phyloP scores from a whole-genome alignment of 148 eudicot genomes.

The Rhododendron simsii region DNA sequence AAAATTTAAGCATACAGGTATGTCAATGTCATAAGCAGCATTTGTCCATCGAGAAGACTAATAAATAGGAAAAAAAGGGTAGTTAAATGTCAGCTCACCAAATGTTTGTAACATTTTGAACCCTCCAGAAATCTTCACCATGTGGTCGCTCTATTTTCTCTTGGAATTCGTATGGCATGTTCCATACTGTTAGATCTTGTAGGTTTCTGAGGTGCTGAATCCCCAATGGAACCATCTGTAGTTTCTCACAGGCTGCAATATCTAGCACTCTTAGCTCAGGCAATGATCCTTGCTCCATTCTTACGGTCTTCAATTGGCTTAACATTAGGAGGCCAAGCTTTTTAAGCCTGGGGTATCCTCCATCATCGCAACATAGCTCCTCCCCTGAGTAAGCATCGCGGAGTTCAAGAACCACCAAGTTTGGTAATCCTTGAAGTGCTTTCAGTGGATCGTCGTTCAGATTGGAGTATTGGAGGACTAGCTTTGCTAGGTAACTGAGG shows the following conservation, averaged over 20 bases:
- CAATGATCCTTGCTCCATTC: slow-evolving; percentile 11
- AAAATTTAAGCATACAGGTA: too few species aligned
- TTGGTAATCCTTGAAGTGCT: slow-evolving; percentile 7
- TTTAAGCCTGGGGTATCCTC: slow-evolving; percentile 10
- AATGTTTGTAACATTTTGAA: background rate
- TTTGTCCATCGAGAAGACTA: too few species aligned
- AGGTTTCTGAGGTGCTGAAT: slow-evolving; percentile 12
- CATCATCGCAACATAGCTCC: slow-evolving; percentile 1
- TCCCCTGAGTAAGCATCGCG: slow-evolving; percentile 11
- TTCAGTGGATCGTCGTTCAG: slow-evolving; percentile 3
- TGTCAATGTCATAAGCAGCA: too few species aligned
- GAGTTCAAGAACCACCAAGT: slow-evolving; percentile 10
- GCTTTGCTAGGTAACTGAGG: background rate
- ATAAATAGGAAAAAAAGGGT: too few species aligned
- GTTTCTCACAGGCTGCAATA: background rate
- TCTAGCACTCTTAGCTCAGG: background rate
- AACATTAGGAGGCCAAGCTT: background rate
- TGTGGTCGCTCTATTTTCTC: background rate
- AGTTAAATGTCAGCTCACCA: too few species aligned
- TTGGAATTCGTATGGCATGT: background rate
- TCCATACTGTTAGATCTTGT: background rate
- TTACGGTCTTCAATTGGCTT: background rate
- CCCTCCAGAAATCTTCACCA: slow-evolving; percentile 12
- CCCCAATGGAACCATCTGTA: slow-evolving; percentile 13
- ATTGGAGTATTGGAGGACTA: slow-evolving; percentile 8